Base-by-base conservation (phyloP, 352 stramenopile species). In the Thraustochytrium sp. region DNA sequence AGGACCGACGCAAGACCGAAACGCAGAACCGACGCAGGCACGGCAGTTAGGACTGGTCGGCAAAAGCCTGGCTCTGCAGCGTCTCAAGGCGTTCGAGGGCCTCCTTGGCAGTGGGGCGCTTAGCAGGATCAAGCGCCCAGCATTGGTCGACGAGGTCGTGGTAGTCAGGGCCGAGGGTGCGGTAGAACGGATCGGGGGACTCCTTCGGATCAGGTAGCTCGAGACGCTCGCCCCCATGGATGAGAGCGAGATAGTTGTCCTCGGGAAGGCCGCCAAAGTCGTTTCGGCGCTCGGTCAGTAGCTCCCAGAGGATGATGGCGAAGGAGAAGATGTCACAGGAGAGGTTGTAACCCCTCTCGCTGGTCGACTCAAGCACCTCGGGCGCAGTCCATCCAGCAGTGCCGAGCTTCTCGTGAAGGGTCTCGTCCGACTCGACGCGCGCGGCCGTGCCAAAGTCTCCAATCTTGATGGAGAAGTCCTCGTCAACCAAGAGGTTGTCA, bases 381-480 rank as follows among this genome's bases (percentile, higher is more conserved):
- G 91, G 91, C 49, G 91, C 91, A 85, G 92, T 94, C 89, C 90
- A 94, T 56, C 95, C 89, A 29, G 61, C 51, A 1, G 74, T 76
- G 29, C 53, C 85, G 40, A 86, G 13, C 53, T 80, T 80, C 44
- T 11, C 31, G 4, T 31, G n/a, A 5, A 85, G 23, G 3, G 21
- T n/a, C 2, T 29, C 37, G n/a, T 5, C 16, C 65, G 3, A 8
- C 34, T 29, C 29, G 18, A 76, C 76, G 1, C 36, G 3, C 46
- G 51, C 62, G n/a, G 37, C 4, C 13, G 99, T 88, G 13, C 95
- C 96, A 88, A 99, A 99, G 88, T 99, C 96, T 51, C 94, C 95
- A 82, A 99, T 97, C 87, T 99, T 98, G 61, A 94, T 44, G 73
- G 88, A 75, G 18, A 88, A 89, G 86, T 92, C 89, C 82, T 90